Evolutionary conservation across 768 basidiomycete genomes (phyloP).

Genomic region (Rhodotorula taiwanensis): DNA sequence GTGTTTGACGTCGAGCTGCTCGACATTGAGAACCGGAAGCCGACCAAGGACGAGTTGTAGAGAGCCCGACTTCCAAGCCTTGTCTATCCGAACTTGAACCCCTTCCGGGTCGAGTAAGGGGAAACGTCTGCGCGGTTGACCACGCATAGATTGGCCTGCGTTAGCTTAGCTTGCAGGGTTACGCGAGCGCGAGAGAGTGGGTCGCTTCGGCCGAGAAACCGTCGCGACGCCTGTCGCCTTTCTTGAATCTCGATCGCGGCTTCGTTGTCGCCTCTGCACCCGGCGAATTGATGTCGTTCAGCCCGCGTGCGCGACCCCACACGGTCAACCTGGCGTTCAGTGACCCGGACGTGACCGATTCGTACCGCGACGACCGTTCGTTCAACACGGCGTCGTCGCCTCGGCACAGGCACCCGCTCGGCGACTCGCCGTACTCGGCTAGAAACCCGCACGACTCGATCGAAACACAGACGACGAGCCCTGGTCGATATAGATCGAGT

Average conservation of each 20-base stretch:
- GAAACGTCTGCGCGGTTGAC: too few species aligned
- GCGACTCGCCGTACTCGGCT: constrained; percentile 21
- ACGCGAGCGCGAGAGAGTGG: too few species aligned
- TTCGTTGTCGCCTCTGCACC: too few species aligned
- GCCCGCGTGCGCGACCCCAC: constrained; percentile 5
- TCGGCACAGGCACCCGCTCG: neutral
- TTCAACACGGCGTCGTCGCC: neutral
- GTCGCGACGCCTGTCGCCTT: too few species aligned
- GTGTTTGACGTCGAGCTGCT: constrained; percentile 48
- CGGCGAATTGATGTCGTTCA: constrained; percentile 18
- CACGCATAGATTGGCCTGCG: too few species aligned
- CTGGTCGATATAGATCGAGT: neutral
- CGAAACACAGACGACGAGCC: neutral
- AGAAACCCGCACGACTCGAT: neutral
- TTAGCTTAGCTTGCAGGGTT: too few species aligned
- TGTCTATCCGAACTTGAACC: too few species aligned
- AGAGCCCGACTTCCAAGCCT: too few species aligned
- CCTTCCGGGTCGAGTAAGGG: too few species aligned
- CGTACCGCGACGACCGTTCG: constrained; percentile 6
- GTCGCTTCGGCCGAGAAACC: too few species aligned
- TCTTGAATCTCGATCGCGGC: too few species aligned
- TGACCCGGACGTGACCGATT: constrained; percentile 20
- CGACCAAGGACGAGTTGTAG: constrained; percentile 31
- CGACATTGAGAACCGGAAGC: constrained; percentile 36
- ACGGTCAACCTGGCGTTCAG: constrained; percentile 15